Evolutionary conservation across 768 basidiomycete genomes (phyloP), one percentile per base, ranked within the genome.

Genomic region (Boletus eberwhitei): DNA sequence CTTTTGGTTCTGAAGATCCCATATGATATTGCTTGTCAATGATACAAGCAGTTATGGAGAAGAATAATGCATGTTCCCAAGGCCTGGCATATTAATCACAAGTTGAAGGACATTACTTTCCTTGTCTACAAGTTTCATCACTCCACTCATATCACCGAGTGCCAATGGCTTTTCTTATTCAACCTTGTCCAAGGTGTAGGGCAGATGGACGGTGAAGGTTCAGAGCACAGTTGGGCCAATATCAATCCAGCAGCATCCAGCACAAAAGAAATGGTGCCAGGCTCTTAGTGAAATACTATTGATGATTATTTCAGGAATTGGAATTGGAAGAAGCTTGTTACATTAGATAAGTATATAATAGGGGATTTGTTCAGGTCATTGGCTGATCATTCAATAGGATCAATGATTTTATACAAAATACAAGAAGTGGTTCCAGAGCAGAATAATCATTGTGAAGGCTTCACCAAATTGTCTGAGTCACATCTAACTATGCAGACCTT

Each of bases 141-240:
- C 1, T 21, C 45, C 2, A 34, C 45, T 1, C 45, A 47, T 7
- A 11, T 47, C 34, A 19, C 13, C n/a, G 32, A 22, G 16, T 19
- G 4, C 3, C 12, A 35, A 7, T 37, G 36, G 17, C 17, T 1
- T 2, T 47, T 35, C 6, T 47, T 17, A 0, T 36, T 47, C 21
- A 47, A 36, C 22, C 21, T 47, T 32, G 14, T 36, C 5, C 42
- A 17, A 2, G 31, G 43, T 0, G 43, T 55, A 2, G 54, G 54
- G 0, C 13, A 14, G 0, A 55, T 49, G 1, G 54, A 55, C 4
- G 49, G 74, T 0, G 72, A 78, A 48, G 72, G 63, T 0, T 62
- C 76, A 0, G 76, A 80, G 40, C 54, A 60, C 0, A 59, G 55
- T 0, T 79, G 77, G 78, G 57, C 73, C 0, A 57, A 64, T 32